Base-by-base conservation (phyloP, 2,329 filamentous ascomycete genomes). In the Pyricularia sp. region DNA sequence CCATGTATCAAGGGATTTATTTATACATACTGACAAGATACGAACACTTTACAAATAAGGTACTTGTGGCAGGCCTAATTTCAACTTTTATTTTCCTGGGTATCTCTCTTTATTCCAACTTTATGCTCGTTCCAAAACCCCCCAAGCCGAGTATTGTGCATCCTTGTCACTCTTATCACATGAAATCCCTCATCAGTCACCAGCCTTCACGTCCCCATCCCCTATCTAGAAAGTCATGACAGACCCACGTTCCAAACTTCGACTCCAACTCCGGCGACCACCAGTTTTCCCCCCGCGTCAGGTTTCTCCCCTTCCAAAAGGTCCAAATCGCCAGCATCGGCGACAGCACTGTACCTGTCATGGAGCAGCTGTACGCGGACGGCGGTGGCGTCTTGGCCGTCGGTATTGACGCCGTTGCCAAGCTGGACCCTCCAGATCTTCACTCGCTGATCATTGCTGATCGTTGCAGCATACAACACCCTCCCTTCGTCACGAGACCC, bases 391-490 rank as follows among this genome's bases (percentile, higher is more conserved):
- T 70, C 58, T 72, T 25, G 69, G 64, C 2, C 66, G 9, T 42
- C 2, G 66, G 72, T 66, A 61, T 72, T 64, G 68, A 71, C 12
- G 69, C 72, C 67, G 26, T 69, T 67, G 68, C 71, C 72, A 58
- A 71, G 72, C 0, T 67, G 67, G 0, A 84, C 73, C 64, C 75
- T 74, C 87, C 87, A 89, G 5, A 81, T 73, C 78, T 85, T 88
- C 65, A 89, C 77, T 20, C 85, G 79, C 77, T 90, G 88, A 76
- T 90, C 88, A 71, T 88, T 90, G 74, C 87, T 85, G 36, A 72
- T 70, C 5, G 72, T 71, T 31, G 58, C 58, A 14, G 66, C 66
- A 26, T 26, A 61, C n/a, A 64, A 23, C 26, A 64, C n/a, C 28
- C 23, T 25, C 10, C 30, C 66, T 14, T n/a, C 20, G n/a, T 28